phyloP scores from a whole-genome alignment of 805 yeast species.

The Saturnispora silvae region DNA sequence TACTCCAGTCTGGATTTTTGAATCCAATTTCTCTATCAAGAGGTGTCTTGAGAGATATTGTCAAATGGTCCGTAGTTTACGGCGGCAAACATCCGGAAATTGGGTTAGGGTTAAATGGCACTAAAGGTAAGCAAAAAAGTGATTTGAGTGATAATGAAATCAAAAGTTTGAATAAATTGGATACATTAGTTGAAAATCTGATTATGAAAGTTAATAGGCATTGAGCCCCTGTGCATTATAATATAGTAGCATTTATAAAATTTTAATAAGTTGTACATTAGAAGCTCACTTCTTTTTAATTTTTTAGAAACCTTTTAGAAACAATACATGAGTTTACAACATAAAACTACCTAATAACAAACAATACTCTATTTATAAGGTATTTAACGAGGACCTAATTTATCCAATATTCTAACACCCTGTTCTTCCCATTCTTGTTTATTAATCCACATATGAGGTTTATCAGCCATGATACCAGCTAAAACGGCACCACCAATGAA shows the following conservation, averaged over 20 bases:
- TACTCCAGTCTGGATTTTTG: slow-evolving; percentile 54
- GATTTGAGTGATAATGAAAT: slow-evolving; percentile 3
- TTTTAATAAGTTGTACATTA: no score
- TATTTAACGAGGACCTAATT: slow-evolving; percentile 89
- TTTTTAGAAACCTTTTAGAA: no score
- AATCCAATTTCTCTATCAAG: slow-evolving; percentile 66
- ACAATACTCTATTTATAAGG: no score
- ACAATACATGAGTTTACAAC: no score
- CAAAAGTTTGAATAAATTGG: slow-evolving; percentile 4
- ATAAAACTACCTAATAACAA: no score
- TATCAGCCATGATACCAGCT: slow-evolving; percentile 96
- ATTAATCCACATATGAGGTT: slow-evolving; percentile 95
- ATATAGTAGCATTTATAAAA: background rate
- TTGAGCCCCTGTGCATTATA: background rate
- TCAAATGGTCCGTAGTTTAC: slow-evolving; percentile 65
- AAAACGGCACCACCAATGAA: slow-evolving; percentile 97
- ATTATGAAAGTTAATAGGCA: slow-evolving; percentile 6
- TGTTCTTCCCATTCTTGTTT: slow-evolving; percentile 97
- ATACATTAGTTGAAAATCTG: slow-evolving; percentile 9
- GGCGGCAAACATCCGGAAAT: slow-evolving; percentile 38
- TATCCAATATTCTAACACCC: slow-evolving; percentile 74
- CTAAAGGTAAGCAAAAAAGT: background rate
- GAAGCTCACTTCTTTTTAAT: no score
- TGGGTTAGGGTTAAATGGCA: slow-evolving; percentile 1
- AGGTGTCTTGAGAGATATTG: slow-evolving; percentile 55